phyloP scores from a whole-genome alignment of 345 rosid genomes.

The thale cress (Arabidopsis thaliana) region TAIR10.1 NC_003070.9:24233001-24233500 shows the following conservation, averaged over 20 bases:
- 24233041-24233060: not conserved
- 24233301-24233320: constrained; percentile 38
- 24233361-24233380: not conserved
- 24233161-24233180: constrained; percentile 70
- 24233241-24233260: constrained; percentile 63
- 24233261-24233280: constrained; percentile 66
- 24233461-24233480: constrained; percentile 29
- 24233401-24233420: not conserved
- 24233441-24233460: constrained; percentile 20
- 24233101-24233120: not conserved
- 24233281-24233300: constrained; percentile 43
- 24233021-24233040: too few relatives aligned
- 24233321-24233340: constrained; percentile 40
- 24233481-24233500: constrained; percentile 38
- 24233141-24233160: constrained; percentile 78
- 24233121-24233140: constrained; percentile 63
- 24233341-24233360: constrained; percentile 44
- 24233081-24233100: not conserved
- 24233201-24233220: constrained; percentile 75
- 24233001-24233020: not conserved
- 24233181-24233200: constrained; percentile 66
- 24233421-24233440: constrained; percentile 21
- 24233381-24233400: not conserved
- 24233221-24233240: constrained; percentile 52
- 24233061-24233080: not conserved